phyloP scores from a whole-genome alignment of 2,329 filamentous ascomycete genomes.

The Xylaria digitata region DNA sequence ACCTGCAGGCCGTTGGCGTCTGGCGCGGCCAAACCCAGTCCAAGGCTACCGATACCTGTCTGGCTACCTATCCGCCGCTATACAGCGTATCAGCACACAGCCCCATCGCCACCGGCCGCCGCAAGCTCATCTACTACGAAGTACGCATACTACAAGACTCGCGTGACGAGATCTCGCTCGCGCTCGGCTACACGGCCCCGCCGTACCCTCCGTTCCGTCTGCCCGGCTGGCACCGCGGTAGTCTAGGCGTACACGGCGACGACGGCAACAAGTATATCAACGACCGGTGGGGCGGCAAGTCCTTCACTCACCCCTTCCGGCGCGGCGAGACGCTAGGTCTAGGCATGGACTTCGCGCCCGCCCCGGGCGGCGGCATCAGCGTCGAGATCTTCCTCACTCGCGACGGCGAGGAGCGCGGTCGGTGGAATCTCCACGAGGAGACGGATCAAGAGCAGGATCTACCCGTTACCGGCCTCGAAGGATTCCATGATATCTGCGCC shows the following conservation, averaged over 20 bases:
- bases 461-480: constrained; percentile 74
- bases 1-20: constrained; percentile 59
- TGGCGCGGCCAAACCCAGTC: constrained; percentile 61
- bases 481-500: constrained; percentile 75
- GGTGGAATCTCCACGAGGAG: constrained; percentile 82
- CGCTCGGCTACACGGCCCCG: constrained; percentile 76
- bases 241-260: constrained; percentile 81
- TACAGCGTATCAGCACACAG: constrained; percentile 72
- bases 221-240: constrained; percentile 83
- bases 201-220: constrained; percentile 83
- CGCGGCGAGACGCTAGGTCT: constrained; percentile 75
- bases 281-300: constrained; percentile 76
- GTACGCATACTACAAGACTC: constrained; percentile 63
- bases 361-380: constrained; percentile 53
- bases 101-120: constrained; percentile 58
- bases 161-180: constrained; percentile 62
- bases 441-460: constrained; percentile 71
- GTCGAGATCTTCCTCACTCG: constrained; percentile 77
- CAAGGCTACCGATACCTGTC: constrained; percentile 68
- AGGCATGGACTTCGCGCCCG: constrained; percentile 71
- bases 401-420: constrained; percentile 68
- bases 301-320: constrained; percentile 73
- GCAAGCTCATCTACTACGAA: constrained; percentile 77
- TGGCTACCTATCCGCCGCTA: constrained; percentile 75
- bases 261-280: constrained; percentile 82